These are phyloP conservation scores for Rosa multiflora DNA, from an alignment of 306 rosid genomes.

Conservation along the genomic window DNA sequence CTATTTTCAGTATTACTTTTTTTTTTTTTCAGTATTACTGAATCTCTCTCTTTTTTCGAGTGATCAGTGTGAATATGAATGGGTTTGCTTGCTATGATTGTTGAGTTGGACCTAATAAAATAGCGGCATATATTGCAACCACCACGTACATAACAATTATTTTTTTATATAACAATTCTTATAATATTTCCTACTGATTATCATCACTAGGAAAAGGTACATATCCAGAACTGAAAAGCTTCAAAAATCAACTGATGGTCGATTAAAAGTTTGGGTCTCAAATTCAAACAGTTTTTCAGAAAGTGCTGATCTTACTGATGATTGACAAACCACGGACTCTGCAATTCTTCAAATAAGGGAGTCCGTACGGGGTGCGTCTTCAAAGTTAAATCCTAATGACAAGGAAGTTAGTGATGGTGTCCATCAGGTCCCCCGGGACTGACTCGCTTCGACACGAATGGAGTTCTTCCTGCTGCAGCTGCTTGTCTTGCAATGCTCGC, in stretches of 20 bases:
- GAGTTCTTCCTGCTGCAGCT: background rate
- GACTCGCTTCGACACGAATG: slow-evolving; percentile 10
- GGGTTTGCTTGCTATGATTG: background rate
- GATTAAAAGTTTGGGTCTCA: background rate
- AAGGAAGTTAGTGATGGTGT: slow-evolving; percentile 25
- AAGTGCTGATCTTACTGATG: background rate
- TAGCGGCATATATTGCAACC: background rate
- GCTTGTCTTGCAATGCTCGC: slow-evolving; percentile 30
- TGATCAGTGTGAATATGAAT: background rate
- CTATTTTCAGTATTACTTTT: background rate
- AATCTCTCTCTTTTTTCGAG: background rate
- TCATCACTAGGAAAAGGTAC: background rate
- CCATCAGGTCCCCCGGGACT: slow-evolving; percentile 47
- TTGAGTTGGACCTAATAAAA: background rate
- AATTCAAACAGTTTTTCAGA: background rate
- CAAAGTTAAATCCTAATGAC: background rate
- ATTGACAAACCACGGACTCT: background rate
- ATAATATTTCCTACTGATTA: background rate
- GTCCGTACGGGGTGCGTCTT: background rate
- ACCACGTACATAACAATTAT: background rate
- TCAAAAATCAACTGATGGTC: background rate
- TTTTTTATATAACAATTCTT: background rate
- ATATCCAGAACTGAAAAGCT: background rate
- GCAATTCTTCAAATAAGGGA: background rate
- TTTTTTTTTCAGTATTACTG: background rate